Evolutionary conservation across 176 grass and related monocot species (phyloP), one percentile per base, ranked within the genome.

Genomic region (Lolium perenne): DNA sequence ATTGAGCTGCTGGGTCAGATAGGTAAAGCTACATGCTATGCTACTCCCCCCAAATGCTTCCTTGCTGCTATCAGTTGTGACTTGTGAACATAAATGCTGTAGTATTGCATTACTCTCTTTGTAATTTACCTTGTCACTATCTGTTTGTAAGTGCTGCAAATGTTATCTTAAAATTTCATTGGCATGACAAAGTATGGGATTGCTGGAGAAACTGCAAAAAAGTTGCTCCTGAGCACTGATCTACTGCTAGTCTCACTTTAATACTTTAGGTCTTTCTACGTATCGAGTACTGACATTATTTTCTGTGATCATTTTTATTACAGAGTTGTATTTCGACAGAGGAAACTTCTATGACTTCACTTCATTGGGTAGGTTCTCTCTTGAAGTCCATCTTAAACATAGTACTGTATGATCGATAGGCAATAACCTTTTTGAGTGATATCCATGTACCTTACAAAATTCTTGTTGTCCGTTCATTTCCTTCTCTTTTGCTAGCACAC

Each of bases 331-430:
- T 79, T 91, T 95, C 11, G 96, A 95, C 70, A 92, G 88, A 92
- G 96, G 91, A 64, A 95, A 94, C 81, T 95, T 95, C 85, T 95
- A 98, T 41, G 96, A 98, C 90, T 98, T 98, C 57, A 95, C 91
- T 74, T 98, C 96, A 21, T 77, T 98, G 78, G 93, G 96, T 98
- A 79, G 67, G 65, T 86, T 60, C 23, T 60, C 8, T 86, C 67
- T 77, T 69, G 3, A 58, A 14, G 8, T 86, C 41, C 3, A 38
- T 57, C 82, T 82, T 71, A 47, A 78, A 40, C 11, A 43, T 14
- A 25, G 21, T 50, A 2, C 51, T 80, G 45, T 13, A 65, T 0
- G 17, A 41, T 53, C 0, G 8, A 41, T 35, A 85, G 18, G 50
- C 73, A 55, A 56, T 43, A 64, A 4, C 7, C 43, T 58, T 58